Percentiles rank a stretch among this genome's conserved stretches.
Evolutionary conservation across 306 rosid genomes (phyloP).

Genomic region (Pyrus pyrifolia): DNA sequence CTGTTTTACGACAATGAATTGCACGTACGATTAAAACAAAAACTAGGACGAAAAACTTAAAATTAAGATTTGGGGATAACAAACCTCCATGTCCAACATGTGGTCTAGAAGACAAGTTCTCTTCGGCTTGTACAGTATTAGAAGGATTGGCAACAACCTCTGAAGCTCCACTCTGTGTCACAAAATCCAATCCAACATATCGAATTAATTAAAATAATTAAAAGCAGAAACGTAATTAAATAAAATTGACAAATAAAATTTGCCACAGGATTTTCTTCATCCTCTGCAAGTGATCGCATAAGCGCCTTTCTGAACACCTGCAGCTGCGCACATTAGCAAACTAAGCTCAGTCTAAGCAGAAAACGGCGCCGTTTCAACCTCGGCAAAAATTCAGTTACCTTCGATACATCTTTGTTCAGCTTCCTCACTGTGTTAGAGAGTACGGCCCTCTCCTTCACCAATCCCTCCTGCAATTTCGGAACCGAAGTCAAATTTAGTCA

Average conservation of each 20-base stretch:
- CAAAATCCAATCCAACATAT: neutral
- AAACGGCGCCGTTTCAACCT: neutral
- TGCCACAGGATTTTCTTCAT: conserved; percentile 60
- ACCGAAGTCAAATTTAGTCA: neutral
- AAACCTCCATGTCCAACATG: conserved; percentile 46
- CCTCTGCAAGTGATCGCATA: conserved; percentile 80
- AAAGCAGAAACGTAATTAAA: neutral
- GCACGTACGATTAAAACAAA: neutral
- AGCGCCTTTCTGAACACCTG: conserved; percentile 86
- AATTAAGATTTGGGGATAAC: neutral
- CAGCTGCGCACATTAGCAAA: conserved; percentile 44
- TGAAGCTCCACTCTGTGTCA: conserved; percentile 42
- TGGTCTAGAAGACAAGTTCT: conserved; percentile 35
- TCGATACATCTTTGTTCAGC: conserved; percentile 79
- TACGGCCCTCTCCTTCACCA: conserved; percentile 55
- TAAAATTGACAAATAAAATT: neutral
- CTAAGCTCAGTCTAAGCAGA: neutral
- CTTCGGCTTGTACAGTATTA: conserved; percentile 28
- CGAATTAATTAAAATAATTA: neutral
- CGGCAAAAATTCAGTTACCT: neutral
- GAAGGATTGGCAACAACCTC: conserved; percentile 36
- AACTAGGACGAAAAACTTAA: neutral
- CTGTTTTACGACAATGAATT: neutral
- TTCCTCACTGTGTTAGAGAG: conserved; percentile 63
- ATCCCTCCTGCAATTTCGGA: conserved; percentile 39